phyloP scores from a whole-genome alignment of 768 basidiomycete genomes.

The Lyophyllum decastes region DNA sequence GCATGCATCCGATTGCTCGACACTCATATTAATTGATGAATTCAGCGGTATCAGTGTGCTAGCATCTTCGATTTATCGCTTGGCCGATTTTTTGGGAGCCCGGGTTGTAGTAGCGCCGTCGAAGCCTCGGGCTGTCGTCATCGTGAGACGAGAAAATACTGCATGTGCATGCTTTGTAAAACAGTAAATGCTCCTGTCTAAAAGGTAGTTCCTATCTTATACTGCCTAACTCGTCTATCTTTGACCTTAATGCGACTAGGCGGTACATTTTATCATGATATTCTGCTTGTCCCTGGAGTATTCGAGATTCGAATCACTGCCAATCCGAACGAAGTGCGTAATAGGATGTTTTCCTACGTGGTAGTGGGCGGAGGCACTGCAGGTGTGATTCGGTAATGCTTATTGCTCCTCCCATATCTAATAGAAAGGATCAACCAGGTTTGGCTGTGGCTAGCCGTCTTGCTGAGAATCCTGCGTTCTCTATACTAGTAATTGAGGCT shows the following conservation, averaged over 20 bases:
- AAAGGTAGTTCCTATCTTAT: no score
- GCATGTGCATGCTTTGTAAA: no score
- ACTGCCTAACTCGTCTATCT: neutral
- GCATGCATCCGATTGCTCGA: no score
- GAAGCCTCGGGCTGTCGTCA: no score
- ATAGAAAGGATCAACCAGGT: neutral
- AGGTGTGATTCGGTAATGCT: slow-evolving; percentile 3
- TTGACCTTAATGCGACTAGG: neutral
- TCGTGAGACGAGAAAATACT: no score
- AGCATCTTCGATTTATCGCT: no score
- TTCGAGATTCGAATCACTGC: slow-evolving; percentile 9
- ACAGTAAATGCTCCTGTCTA: no score
- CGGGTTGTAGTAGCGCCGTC: no score
- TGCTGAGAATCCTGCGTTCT: slow-evolving; percentile 7
- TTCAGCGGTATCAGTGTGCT: no score
- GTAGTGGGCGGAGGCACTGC: slow-evolving; percentile 17
- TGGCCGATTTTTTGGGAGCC: no score
- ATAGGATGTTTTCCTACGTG: slow-evolving; percentile 13
- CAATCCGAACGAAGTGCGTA: slow-evolving; percentile 5
- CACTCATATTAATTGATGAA: no score
- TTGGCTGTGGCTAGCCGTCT: slow-evolving; percentile 15
- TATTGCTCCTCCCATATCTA: neutral
- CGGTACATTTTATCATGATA: neutral
- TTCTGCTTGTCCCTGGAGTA: neutral
- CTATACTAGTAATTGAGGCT: slow-evolving; percentile 13